A percentile compares a stretch with the other conserved stretches of the same genome.
phyloP scores from a whole-genome alignment of 306 rosid genomes.

The Coriaria nepalensis region DNA sequence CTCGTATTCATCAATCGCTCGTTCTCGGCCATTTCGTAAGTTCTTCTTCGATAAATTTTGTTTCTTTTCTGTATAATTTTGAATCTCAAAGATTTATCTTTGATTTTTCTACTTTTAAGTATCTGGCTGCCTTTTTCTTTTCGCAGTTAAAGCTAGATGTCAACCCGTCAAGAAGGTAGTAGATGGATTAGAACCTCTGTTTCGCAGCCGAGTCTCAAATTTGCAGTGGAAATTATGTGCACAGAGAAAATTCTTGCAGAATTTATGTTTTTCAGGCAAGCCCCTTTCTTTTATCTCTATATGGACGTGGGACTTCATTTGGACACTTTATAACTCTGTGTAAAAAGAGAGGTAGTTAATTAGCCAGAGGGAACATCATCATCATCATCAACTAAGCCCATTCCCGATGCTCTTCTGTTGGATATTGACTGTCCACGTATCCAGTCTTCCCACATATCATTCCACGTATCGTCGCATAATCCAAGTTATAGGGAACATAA shows the following conservation, averaged over 20 bases:
- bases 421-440: too few relatives aligned
- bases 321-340: too few relatives aligned
- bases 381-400: too few relatives aligned
- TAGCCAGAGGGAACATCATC: too few relatives aligned
- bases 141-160: constrained; percentile 24
- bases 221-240: constrained; percentile 8
- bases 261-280: constrained; percentile 27
- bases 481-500: too few relatives aligned
- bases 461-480: too few relatives aligned
- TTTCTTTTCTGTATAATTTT: neutral
- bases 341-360: neutral
- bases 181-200: constrained; percentile 16
- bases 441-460: too few relatives aligned
- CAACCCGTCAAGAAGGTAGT: constrained; percentile 11
- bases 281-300: too few relatives aligned
- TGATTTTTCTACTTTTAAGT: too few relatives aligned
- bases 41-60: constrained; percentile 1
- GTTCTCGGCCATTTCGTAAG: constrained; percentile 19
- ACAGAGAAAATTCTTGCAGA: constrained; percentile 18
- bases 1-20: constrained; percentile 12
- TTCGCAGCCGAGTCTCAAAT: constrained; percentile 17
- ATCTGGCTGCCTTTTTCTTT: constrained; percentile 1
- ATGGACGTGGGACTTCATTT: too few relatives aligned
- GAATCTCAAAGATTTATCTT: neutral
- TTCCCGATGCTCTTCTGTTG: too few relatives aligned